Evolutionary conservation across 345 rosid genomes (phyloP), one percentile per base, ranked within the genome.

Genomic region (Populus deltoides): DNA sequence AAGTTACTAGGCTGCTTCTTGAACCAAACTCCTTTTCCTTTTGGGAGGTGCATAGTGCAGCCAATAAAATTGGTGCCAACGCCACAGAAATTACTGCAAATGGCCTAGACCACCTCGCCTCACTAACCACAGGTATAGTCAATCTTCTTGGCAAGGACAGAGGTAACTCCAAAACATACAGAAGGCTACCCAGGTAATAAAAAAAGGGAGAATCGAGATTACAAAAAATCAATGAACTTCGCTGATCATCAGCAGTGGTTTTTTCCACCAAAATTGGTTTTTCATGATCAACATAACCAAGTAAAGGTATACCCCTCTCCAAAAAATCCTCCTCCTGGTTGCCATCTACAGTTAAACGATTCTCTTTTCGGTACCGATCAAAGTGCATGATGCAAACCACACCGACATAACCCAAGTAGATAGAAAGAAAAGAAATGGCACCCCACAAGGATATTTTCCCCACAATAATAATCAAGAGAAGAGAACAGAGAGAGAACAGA

Each of bases 61-160:
- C 93, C 35, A 95, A 18, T 31, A 96, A 70, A 73, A 92, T 47
- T 29, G 99, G 98, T 10, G 99, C 94, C 47, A 89, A 73, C 24
- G 91, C 84, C 0, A 82, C 96, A 2, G 97, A 92, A 18, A 81
- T 66, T 8, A 93, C 91, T 29, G 93, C 97, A 81, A 68, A 85
- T 61, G 93, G 87, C 86, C 87, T 93, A 61, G 98, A 93, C 99
- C 99, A 96, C 59, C 72, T 83, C 22, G 86, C 86, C 78, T 88
- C 98, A 41, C 86, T 79, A 29, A 88, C 90, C 17, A 91, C 86
- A 2, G 99, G 98, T 55, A 96, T 92, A 0, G 99, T 93, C 78
- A 93, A 73, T 80, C 86, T 90, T 81, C 99, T 89, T 15, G 98
- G 97, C 75, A 96, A 74, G 87, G 84, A 89, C 1, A 96, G 85